These are phyloP conservation scores for Plasmodium reichenowi DNA, from an alignment of 169 alveolate species.

Conservation along the genomic window DNA sequence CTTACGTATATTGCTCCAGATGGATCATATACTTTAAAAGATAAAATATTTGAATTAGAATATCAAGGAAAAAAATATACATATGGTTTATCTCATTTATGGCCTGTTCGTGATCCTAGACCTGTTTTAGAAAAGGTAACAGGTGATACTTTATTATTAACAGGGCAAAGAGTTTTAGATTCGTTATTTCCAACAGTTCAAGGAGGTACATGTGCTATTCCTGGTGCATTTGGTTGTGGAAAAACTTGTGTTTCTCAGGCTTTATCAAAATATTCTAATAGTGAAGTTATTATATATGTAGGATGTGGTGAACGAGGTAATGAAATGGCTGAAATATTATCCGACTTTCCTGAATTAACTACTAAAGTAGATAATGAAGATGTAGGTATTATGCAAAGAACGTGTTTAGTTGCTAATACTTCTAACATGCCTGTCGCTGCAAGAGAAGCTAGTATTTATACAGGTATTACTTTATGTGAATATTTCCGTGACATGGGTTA, in stretches of 20 bases:
- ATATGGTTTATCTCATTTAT: slow-evolving; percentile 95
- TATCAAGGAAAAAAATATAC: slow-evolving; percentile 92
- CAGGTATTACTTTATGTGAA: slow-evolving; percentile 99
- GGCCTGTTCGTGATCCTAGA: slow-evolving; percentile 99
- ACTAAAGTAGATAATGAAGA: slow-evolving; percentile 90
- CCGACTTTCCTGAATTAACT: slow-evolving; percentile 98
- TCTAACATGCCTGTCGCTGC: slow-evolving; percentile 99
- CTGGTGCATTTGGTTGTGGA: slow-evolving; percentile 99
- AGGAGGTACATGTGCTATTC: slow-evolving; percentile 99
- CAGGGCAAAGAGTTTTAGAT: slow-evolving; percentile 99
- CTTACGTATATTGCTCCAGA: slow-evolving; percentile 95
- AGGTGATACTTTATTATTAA: slow-evolving; percentile 95
- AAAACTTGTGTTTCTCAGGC: slow-evolving; percentile 99
- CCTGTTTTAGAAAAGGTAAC: slow-evolving; percentile 96
- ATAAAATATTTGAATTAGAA: slow-evolving; percentile 89
- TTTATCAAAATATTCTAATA: slow-evolving; percentile 96
- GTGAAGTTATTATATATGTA: slow-evolving; percentile 97
- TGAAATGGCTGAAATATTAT: slow-evolving; percentile 99
- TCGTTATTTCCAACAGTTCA: slow-evolving; percentile 97
- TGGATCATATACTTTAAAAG: slow-evolving; percentile 94
- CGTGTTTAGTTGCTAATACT: slow-evolving; percentile 99
- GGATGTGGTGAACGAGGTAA: slow-evolving; percentile 99
- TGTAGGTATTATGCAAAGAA: slow-evolving; percentile 98
- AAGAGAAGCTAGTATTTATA: slow-evolving; percentile 99
- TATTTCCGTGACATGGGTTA: slow-evolving; percentile 99